Base-by-base conservation (phyloP, 116 monocot genomes). In the Posidonia oceanica region DNA sequence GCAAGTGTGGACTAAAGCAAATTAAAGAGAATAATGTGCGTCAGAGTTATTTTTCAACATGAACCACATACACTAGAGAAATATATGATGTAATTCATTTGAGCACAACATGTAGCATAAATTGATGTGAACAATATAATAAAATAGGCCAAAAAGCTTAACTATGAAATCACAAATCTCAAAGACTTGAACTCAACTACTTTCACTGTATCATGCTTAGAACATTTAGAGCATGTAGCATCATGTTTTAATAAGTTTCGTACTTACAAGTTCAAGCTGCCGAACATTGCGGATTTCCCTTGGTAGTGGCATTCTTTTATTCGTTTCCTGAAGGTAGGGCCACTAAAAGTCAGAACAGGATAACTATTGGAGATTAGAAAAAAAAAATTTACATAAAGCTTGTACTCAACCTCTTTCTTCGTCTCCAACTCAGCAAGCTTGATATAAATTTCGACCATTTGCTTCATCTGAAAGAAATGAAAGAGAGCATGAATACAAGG, bases 381-480 rank as follows among this genome's bases (percentile, higher is more conserved):
- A 54, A 41, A 40, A 58, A 8, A 56, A 15, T 54, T 54, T 41
- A 4, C 4, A 54, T 20, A 23, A 36, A 14, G 48, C 22, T 8
- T 55, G 3, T 54, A 29, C 36, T 17, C 16, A 18, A 96, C 96
- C 96, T 96, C 96, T 71, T 96, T 96, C 77, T 73, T 96, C 2
- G 92, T 89, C 78, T 96, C 96, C 61, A 96, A 74, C 76, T 96
- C 96, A 72, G 96, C 91, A 75, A 96, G 89, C 75, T 87, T 97
- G 55, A 97, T 97, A 76, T 97, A 97, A 64, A 89, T 77, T 59
- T 97, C 96, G 71, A 97, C 96, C 91, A 91, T 83, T 74, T 83
- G 87, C 68, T 89, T 97, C 96, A 97, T 97, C 92, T 97, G 62
- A 39, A 73, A 73, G 36, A 64, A 37, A 54, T 7, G 12, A 29